Conservation (phyloP, 2,329 filamentous ascomycete species). For the Aspergillus tamarii region DNA sequence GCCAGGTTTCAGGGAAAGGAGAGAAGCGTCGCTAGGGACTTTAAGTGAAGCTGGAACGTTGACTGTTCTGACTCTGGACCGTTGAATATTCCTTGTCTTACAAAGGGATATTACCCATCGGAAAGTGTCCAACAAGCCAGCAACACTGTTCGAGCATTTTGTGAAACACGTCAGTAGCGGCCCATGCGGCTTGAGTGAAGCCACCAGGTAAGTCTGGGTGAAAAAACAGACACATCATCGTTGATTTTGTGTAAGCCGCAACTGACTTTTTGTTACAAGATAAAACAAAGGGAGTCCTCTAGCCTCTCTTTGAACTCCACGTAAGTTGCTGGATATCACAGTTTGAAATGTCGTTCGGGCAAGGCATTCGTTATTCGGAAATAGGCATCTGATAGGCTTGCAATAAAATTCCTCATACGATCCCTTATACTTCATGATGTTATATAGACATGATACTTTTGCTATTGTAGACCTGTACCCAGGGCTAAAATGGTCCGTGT, state of each 20-base stretch:
- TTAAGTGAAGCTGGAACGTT: not conserved
- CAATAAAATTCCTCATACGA: not conserved
- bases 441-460: not conserved
- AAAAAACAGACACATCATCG: not conserved
- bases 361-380: not conserved
- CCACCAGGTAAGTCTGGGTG: not conserved
- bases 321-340: not conserved
- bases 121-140: not conserved
- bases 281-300: not conserved
- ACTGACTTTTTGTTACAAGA: not conserved
- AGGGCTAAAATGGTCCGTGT: not conserved
- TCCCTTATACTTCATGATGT: not conserved
- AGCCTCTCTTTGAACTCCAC: not conserved
- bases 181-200: not conserved
- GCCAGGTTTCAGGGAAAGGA: not conserved
- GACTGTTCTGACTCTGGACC: not conserved
- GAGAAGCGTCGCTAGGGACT: not conserved
- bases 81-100: not conserved
- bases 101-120: not conserved
- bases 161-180: not conserved
- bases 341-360: not conserved
- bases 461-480: not conserved
- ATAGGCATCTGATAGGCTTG: not conserved
- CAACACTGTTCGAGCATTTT: not conserved
- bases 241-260: not conserved